These are phyloP conservation scores for Casaregolazyma suthepensis DNA, from an alignment of 1,139 yeast species.

Conservation along the genomic window DNA sequence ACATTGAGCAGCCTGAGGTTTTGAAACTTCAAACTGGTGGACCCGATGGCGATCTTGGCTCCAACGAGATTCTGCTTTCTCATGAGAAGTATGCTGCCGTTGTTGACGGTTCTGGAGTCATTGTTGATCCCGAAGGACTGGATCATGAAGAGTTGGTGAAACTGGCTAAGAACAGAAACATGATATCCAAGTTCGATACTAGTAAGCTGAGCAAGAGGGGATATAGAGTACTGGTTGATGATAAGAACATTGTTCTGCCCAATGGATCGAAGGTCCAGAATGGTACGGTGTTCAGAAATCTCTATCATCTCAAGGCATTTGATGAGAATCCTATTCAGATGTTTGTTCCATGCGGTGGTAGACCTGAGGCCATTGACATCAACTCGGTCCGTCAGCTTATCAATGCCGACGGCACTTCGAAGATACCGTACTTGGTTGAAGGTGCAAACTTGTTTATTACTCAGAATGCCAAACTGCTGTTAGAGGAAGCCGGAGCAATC, in stretches of 20 bases:
- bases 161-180: constrained; percentile 72
- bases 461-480: constrained; percentile 81
- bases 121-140: constrained; percentile 86
- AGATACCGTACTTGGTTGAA: constrained; percentile 86
- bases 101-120: constrained; percentile 94
- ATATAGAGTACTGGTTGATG: constrained; percentile 80
- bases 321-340: constrained; percentile 62
- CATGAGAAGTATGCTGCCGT: constrained; percentile 80
- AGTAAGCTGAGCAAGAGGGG: constrained; percentile 67
- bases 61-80: constrained; percentile 86
- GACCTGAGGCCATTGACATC: constrained; percentile 93
- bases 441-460: constrained; percentile 96
- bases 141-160: constrained; percentile 71
- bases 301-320: constrained; percentile 61
- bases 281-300: constrained; percentile 90
- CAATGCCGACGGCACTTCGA: constrained; percentile 71
- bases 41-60: constrained; percentile 97
- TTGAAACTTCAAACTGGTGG: constrained; percentile 96
- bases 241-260: constrained; percentile 71
- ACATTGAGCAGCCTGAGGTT: constrained; percentile 53
- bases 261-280: constrained; percentile 67
- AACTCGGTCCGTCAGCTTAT: constrained; percentile 71
- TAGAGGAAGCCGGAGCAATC: constrained; percentile 82
- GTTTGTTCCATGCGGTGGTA: constrained; percentile 98
- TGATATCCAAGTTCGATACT: constrained; percentile 65